Evolutionary conservation across 169 alveolate species (phyloP).

Genomic region (Perkinsus marinus): DNA sequence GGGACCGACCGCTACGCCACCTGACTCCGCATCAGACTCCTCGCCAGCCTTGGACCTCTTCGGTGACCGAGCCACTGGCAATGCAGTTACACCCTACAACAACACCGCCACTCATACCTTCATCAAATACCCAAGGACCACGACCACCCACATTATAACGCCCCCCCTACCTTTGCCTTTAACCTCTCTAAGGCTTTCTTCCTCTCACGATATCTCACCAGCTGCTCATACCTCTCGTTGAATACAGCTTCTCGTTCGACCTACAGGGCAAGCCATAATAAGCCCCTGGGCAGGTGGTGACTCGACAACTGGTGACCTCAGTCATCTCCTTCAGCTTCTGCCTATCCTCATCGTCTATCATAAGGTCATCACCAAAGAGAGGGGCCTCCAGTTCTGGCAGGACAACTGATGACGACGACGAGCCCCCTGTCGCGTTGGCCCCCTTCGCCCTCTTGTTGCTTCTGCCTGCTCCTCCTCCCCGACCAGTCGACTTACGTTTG

Average conservation of each 20-base stretch:
- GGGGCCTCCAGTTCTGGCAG: not conserved
- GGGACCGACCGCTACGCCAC: not conserved
- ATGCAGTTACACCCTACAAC: not conserved
- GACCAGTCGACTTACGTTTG: not conserved
- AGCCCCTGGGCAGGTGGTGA: too few species aligned
- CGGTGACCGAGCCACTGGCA: not conserved
- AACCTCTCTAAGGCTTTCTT: not conserved
- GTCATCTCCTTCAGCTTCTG: not conserved
- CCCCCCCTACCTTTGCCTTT: not conserved
- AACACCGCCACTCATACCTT: not conserved
- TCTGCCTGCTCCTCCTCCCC: not conserved
- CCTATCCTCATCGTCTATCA: not conserved
- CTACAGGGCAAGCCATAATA: not conserved
- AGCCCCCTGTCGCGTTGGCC: not conserved
- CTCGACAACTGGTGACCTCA: not conserved
- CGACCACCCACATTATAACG: too few species aligned
- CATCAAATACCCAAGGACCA: too few species aligned
- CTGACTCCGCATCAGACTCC: not conserved
- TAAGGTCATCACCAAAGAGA: not conserved
- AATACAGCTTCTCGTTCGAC: not conserved
- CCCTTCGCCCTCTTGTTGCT: not conserved
- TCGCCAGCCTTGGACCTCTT: not conserved
- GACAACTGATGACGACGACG: not conserved
- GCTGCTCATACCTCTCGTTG: not conserved
- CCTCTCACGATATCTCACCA: not conserved